Percentiles rank a stretch among this genome's conserved stretches.
Conservation (phyloP, 2,329 filamentous ascomycete species). For the Aureobasidium sp. region DNA sequence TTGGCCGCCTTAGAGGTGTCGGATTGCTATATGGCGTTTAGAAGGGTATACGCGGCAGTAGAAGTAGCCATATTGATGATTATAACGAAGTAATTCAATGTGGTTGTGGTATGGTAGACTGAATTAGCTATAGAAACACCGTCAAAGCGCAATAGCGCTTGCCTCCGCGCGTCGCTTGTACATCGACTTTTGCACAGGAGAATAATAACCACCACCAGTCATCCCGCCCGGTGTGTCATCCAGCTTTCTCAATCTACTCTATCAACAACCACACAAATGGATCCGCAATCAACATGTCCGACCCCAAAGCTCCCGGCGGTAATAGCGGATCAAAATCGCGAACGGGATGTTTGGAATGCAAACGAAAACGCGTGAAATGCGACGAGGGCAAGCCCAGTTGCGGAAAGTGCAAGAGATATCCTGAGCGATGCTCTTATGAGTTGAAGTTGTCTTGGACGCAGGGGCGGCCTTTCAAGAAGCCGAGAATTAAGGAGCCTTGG, state of each 20-base stretch:
- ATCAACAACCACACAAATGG: not conserved
- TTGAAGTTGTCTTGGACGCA: slow-evolving; percentile 12
- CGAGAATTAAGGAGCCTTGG: slow-evolving; percentile 6
- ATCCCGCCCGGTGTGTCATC: slow-evolving; percentile 3
- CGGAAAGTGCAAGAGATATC: slow-evolving; percentile 16
- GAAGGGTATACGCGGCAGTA: no score
- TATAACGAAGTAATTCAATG: no score
- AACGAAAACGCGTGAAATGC: slow-evolving; percentile 23
- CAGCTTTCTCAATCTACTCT: not conserved
- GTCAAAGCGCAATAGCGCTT: no score
- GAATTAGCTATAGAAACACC: no score
- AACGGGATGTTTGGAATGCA: slow-evolving; percentile 22
- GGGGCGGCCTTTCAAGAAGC: slow-evolving; percentile 10
- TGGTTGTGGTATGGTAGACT: no score
- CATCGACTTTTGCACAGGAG: not conserved
- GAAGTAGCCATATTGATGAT: no score
- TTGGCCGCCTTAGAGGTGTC: no score
- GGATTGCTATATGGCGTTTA: no score
- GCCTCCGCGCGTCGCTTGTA: no score
- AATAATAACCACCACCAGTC: slow-evolving; percentile 1
- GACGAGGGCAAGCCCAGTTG: slow-evolving; percentile 20
- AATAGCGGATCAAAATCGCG: slow-evolving; percentile 17
- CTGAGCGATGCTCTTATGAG: slow-evolving; percentile 14
- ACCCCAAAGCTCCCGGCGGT: not conserved
- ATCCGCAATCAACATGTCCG: slow-evolving; percentile 1